Evolutionary conservation across 371 early-diverging fungal species (phyloP).

Genomic region (Basidiobolus meristosporus): DNA sequence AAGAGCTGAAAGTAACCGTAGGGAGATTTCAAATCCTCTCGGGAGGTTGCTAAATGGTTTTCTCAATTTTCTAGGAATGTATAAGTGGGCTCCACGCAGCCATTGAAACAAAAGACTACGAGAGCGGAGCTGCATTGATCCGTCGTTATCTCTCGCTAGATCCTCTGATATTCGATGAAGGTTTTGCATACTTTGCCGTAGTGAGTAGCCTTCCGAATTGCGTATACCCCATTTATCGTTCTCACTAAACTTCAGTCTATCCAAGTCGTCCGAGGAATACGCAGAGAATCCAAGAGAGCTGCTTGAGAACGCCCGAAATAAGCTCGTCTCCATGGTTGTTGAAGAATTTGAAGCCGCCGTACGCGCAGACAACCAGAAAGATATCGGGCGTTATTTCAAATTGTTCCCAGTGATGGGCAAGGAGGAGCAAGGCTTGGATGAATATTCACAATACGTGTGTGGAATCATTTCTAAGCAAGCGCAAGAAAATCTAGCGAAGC

Average conservation of each 20-base stretch:
- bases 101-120: conserved; percentile 43
- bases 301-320: conserved; percentile 32
- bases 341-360: conserved; percentile 65
- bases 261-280: conserved; percentile 30
- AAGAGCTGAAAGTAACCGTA: conserved; percentile 36
- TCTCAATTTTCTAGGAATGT: conserved; percentile 16
- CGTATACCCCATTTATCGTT: background rate
- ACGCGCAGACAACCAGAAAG: conserved; percentile 35
- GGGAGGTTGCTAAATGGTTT: conserved; percentile 1
- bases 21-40: background rate
- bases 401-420: conserved; percentile 74
- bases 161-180: conserved; percentile 34
- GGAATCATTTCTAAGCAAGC: conserved; percentile 44
- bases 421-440: conserved; percentile 64
- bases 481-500: conserved; percentile 35
- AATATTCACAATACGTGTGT: conserved; percentile 68
- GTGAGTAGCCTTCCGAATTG: conserved; percentile 7
- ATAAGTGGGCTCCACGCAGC: conserved; percentile 53
- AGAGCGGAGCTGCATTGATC: conserved; percentile 49
- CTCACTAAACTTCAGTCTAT: background rate
- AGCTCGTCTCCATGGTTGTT: conserved; percentile 43
- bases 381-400: conserved; percentile 68
- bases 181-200: conserved; percentile 45
- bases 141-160: conserved; percentile 44
- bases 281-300: conserved; percentile 42